Conservation (phyloP, 371 early-diverging fungal species). For the Amoeboaphelidium occidentale region DNA sequence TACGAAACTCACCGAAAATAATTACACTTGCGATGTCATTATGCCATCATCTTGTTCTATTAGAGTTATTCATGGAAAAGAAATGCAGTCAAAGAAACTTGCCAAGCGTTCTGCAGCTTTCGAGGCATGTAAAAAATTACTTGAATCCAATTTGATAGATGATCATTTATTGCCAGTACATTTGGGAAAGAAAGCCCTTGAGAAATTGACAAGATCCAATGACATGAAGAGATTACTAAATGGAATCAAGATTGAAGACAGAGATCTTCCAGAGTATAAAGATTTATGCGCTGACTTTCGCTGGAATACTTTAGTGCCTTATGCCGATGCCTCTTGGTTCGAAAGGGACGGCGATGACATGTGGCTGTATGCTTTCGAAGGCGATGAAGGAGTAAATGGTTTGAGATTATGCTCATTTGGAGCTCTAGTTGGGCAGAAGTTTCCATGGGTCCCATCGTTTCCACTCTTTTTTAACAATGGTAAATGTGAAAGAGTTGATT, state of each 20-base stretch:
- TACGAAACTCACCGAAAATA: slow-evolving; percentile 5
- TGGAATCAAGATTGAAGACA: background rate
- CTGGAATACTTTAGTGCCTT: background rate
- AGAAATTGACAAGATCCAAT: background rate
- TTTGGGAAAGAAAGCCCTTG: slow-evolving; percentile 13
- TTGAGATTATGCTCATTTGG: too few relatives aligned
- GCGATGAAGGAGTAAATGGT: too few relatives aligned
- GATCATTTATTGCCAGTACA: slow-evolving; percentile 35
- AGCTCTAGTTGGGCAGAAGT: too few relatives aligned
- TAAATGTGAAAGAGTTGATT: background rate
- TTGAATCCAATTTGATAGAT: slow-evolving; percentile 33
- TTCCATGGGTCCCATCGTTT: too few relatives aligned
- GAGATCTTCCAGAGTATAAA: background rate
- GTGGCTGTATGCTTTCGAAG: too few relatives aligned
- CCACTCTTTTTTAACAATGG: background rate
- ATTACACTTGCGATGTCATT: slow-evolving; percentile 21
- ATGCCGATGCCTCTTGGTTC: background rate
- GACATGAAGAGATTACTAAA: background rate
- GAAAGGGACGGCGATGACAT: background rate
- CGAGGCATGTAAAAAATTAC: slow-evolving; percentile 35
- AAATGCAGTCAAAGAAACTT: slow-evolving; percentile 22
- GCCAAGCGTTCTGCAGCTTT: slow-evolving; percentile 50
- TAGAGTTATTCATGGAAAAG: slow-evolving; percentile 23
- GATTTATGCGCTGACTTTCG: background rate
- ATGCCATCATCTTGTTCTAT: slow-evolving; percentile 40